These are phyloP conservation scores for Beauveria sp. DNA, from an alignment of 2,329 filamentous ascomycete genomes.

Conservation along the genomic window DNA sequence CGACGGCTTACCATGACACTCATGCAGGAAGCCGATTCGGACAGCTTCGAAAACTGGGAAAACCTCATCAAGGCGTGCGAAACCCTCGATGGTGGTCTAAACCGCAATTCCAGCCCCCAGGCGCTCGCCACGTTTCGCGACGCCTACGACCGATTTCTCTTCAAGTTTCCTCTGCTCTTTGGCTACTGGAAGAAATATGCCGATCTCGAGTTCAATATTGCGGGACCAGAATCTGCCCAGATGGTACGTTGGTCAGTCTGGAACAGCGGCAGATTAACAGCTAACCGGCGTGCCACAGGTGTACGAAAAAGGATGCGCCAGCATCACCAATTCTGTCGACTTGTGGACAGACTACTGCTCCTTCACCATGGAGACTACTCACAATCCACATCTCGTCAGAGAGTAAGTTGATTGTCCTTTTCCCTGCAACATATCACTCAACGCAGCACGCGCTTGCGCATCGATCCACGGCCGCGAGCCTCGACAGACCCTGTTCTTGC, in stretches of 20 bases:
- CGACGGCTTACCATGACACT: background rate
- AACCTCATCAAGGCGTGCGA: conserved; percentile 80
- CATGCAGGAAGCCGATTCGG: conserved; percentile 58
- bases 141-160: conserved; percentile 85
- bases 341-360: conserved; percentile 95
- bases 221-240: conserved; percentile 91
- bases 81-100: conserved; percentile 82
- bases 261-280: background rate
- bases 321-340: conserved; percentile 88
- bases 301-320: conserved; percentile 90
- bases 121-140: conserved; percentile 81
- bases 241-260: conserved; percentile 56
- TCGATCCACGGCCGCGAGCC: conserved; percentile 26
- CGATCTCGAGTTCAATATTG: conserved; percentile 93
- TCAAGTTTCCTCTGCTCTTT: conserved; percentile 91
- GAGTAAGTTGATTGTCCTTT: conserved; percentile 83
- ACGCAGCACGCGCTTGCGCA: conserved; percentile 30
- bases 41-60: conserved; percentile 94
- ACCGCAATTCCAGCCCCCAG: conserved; percentile 91
- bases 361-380: conserved; percentile 96
- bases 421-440: conserved; percentile 54
- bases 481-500: conserved; percentile 29
- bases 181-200: conserved; percentile 99
- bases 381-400: conserved; percentile 91
- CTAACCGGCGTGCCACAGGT: conserved; percentile 48